Evolutionary conservation across 1,284 basidiomycete genomes (phyloP), one percentile per base, ranked within the genome.

Genomic region (Malassezia brasiliensis): DNA sequence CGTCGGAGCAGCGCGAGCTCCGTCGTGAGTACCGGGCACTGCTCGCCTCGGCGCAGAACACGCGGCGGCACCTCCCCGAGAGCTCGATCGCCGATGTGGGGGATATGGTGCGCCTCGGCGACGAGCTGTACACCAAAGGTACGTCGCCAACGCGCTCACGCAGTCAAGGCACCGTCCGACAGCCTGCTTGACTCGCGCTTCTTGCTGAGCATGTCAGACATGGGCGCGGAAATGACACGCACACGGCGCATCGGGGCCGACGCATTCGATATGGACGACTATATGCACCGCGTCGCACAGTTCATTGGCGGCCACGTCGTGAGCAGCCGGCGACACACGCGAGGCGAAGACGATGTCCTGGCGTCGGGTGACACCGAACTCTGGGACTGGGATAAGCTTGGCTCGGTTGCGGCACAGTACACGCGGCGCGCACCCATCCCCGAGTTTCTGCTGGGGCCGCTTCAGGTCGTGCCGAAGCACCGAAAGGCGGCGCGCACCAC

Each of bases 211-310:
- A 61, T 67, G 53, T 66, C 66, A 10, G 66, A 73, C 35, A 67
- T 67, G 55, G 67, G 66, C 2, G 64, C 64, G 5, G 53, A 63
- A 17, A 64, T 72, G 62, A 68, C 69, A 2, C 62, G 66, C 20
- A 66, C 61, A 28, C 65, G 72, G 57, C 69, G 69, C 50, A 47
- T 67, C 31, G 63, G 65, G 19, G 40, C 54, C 6, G 62, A 65
- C 32, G 67, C 62, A 1, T 74, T 74, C 49, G 67, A 71, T 38
- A 59, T 68, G 28, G 67, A 74, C 38, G 66, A 69, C 36, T 70
- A 63, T 42, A 45, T 74, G 39, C 35, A 51, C 4, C 40, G 60
- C 3, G 34, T 69, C 8, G 68, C 67, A 4, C 40, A 52, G 28
- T 66, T 58, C 39, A 41, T 69, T 7, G 69, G 65, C 11, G 69